Evolutionary conservation across 2,329 filamentous ascomycete species (phyloP).

Genomic region (Aureobasidium namibiae): DNA sequence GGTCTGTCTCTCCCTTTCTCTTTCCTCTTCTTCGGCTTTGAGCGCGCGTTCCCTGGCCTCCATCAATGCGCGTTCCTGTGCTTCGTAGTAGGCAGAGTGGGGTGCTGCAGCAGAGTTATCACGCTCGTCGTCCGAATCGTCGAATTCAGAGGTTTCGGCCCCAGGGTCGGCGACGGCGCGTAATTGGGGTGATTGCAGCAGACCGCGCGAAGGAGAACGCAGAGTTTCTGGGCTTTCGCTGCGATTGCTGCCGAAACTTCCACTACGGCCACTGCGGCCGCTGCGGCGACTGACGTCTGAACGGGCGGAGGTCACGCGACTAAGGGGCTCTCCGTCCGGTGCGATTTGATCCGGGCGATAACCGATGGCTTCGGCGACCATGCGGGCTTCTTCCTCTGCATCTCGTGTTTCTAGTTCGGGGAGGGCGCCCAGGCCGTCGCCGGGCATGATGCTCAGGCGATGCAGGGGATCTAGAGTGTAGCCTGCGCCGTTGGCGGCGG

Average conservation of each 20-base stretch:
- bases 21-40: slow-evolving; percentile 25
- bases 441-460: slow-evolving; percentile 36
- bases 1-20: slow-evolving; percentile 19
- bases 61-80: slow-evolving; percentile 27
- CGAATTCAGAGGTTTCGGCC: slow-evolving; percentile 18
- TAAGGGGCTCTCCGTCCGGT: slow-evolving; percentile 22
- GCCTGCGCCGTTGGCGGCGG: slow-evolving; percentile 35
- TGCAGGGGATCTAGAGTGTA: slow-evolving; percentile 45
- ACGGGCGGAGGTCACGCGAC: slow-evolving; percentile 21
- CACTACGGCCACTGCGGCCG: slow-evolving; percentile 42
- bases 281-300: slow-evolving; percentile 18
- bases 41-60: slow-evolving; percentile 27
- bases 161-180: slow-evolving; percentile 18
- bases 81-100: slow-evolving; percentile 20
- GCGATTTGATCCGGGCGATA: slow-evolving; percentile 18
- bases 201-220: slow-evolving; percentile 13
- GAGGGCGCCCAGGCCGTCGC: slow-evolving; percentile 28
- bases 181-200: slow-evolving; percentile 27
- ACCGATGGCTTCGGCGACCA: slow-evolving; percentile 33
- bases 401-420: slow-evolving; percentile 21
- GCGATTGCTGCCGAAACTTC: slow-evolving; percentile 39
- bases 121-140: slow-evolving; percentile 22
- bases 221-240: slow-evolving; percentile 16
- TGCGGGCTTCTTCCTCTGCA: slow-evolving; percentile 28
- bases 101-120: slow-evolving; percentile 3